phyloP scores from a whole-genome alignment of 1,284 basidiomycete species.

The Chondrostereum purpureum region DNA sequence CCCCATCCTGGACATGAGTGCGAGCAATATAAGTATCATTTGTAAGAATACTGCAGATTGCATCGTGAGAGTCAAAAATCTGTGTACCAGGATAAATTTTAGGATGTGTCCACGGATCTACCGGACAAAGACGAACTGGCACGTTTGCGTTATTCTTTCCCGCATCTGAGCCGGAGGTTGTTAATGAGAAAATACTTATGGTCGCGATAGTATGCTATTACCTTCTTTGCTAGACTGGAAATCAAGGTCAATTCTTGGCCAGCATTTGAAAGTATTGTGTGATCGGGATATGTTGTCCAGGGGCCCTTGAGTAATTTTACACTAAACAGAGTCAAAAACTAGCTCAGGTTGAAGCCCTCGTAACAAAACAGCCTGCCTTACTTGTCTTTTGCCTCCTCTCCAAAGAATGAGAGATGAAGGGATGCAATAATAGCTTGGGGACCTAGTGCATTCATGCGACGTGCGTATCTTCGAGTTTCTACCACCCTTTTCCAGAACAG shows the following conservation, averaged over 20 bases:
- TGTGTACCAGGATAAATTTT: conserved; percentile 23
- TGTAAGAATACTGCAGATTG: conserved; percentile 69
- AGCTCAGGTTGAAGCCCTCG: background rate
- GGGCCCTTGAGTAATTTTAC: conserved; percentile 45
- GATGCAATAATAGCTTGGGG: conserved; percentile 37
- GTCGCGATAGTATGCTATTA: conserved; percentile 15
- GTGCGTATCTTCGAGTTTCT: conserved; percentile 54
- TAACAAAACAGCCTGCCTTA: conserved; percentile 24
- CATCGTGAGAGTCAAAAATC: conserved; percentile 56
- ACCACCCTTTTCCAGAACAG: conserved; percentile 63
- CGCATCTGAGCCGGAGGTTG: conserved; percentile 38
- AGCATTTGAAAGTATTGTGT: conserved; percentile 25
- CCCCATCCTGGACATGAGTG: conserved; percentile 55
- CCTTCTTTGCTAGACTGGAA: conserved; percentile 38
- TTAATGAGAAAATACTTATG: conserved; percentile 3
- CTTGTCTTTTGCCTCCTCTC: conserved; percentile 33
- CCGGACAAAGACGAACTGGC: conserved; percentile 35
- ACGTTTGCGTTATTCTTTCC: conserved; percentile 38
- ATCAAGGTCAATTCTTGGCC: conserved; percentile 29
- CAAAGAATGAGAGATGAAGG: conserved; percentile 55
- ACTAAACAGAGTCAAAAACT: conserved; percentile 27
- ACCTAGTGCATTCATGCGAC: conserved; percentile 38
- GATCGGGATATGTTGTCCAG: conserved; percentile 52
- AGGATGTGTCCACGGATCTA: conserved; percentile 4
- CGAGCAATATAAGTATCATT: conserved; percentile 50